Evolutionary conservation across 306 rosid genomes (phyloP), one percentile per base, ranked within the genome.

Genomic region (Abrus precatorius): DNA sequence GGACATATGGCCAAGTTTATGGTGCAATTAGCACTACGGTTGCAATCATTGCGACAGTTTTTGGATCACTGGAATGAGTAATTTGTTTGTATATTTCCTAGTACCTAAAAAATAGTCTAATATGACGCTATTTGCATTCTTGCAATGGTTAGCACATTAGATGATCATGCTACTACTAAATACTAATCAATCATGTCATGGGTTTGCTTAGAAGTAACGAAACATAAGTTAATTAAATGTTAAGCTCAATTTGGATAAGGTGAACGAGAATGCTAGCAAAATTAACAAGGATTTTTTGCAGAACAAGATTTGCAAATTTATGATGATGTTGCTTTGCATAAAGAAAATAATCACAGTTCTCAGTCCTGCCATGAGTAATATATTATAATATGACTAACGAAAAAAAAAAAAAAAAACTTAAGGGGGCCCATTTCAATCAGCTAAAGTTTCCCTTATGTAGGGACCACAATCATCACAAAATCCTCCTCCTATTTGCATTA

Each of bases 391-490:
- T 61, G 55, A 27, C 20, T 59, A 52, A 49, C 3, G 55, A 75
- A 29, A 48, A 7, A 4, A 10, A 3, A 27, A 12, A 59, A 9
- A 5, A n/a, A 36, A 0, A 11, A 6, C 27, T 20, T 20, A 20
- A 20, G 20, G n/a, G 20, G 82, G 28, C 30, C 70, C 59, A 73
- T 64, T 69, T 69, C 61, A 80, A 63, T 76, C 6, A 53, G 29
- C 69, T 76, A 85, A 80, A 72, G 84, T 85, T 81, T 57, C 45
- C 62, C 49, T 57, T 10, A 5, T 9, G 29, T 43, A 55, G 94
- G 93, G 91, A 74, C 97, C 94, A 87, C 90, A 82, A 72, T 50
- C 77, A 76, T 65, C 71, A 79, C 83, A 63, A 47, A 70, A 11
- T 84, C 32, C 69, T 60, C 62, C 60, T 71, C 54, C 85, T 62